Base-by-base conservation (phyloP, 176 grass and related monocot species). In the Pontederia crassipes region DNA sequence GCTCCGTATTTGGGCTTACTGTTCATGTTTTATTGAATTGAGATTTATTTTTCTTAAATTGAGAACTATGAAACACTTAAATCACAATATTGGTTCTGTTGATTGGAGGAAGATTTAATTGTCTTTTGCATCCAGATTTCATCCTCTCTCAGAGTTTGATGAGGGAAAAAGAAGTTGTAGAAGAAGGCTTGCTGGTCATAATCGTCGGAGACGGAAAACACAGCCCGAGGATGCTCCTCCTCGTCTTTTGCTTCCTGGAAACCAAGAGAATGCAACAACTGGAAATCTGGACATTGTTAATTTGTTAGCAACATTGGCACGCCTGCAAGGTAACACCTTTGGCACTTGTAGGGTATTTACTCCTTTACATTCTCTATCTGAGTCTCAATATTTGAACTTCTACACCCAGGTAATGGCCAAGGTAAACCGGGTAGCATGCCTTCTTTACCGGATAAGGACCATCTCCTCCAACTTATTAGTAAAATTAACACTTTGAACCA, bases 111-210 rank as follows among this genome's bases (percentile, higher is more conserved):
- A 40, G 32, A 40, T 40, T 7, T 40, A 7, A 40, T 40, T 40
- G 2, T 7, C 32, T 40, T 40, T 40, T 40, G 32, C 32, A 40
- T 40, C 32, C 32, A 40, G 32, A 40, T 40, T 40, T 40, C 32
- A 40, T 40, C 32, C 32, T 40, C 32, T 40, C 32, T 40, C 32
- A 40, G 85, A 93, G 85, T 93, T 99, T 68, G 94, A 99, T 1
- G 94, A 99, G 77, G 94, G 94, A 26, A 99, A 99, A 79, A 77
- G 94, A 57, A 99, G 94, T 77, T 99, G 94, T 61, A 82, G 94
- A 47, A 72, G 94, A 57, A 81, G 94, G 74, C 94, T 99, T 4
- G 94, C 88, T 0, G 94, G 94, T 0, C 94, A 99, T 60, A 99
- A 99, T 65, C 56, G 88, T 18, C 79, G 94, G 12, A 80, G 94